phyloP scores from a whole-genome alignment of 139 green algal species.

The Chlamydomonas sp. region DNA sequence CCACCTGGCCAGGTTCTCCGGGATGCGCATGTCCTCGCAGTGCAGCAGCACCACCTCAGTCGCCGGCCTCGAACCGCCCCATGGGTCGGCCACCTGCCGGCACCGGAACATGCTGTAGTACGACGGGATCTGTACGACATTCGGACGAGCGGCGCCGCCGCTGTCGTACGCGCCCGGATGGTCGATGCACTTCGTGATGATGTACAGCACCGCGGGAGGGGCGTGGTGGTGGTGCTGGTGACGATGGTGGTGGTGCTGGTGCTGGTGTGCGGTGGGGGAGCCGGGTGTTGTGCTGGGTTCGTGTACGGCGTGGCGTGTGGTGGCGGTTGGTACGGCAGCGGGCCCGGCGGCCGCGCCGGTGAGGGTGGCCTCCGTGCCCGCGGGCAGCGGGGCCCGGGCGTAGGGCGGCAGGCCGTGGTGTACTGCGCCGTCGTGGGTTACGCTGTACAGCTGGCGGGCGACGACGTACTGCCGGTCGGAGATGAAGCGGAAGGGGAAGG shows the following conservation, averaged over 20 bases:
- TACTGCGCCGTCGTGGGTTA: conserved; percentile 22
- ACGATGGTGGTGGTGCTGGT: neutral
- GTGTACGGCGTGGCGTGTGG: neutral
- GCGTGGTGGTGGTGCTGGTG: neutral
- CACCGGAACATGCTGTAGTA: conserved; percentile 57
- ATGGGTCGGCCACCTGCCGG: conserved; percentile 58
- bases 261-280: too few relatives aligned
- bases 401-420: conserved; percentile 7
- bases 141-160: neutral
- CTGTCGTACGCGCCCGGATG: conserved; percentile 28
- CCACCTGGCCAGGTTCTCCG: conserved; percentile 59
- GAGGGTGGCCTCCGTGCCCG: too few relatives aligned
- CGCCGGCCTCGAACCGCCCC: conserved; percentile 52
- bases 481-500: conserved; percentile 85
- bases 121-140: conserved; percentile 33
- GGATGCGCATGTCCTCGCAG: conserved; percentile 79
- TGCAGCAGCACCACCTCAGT: conserved; percentile 79
- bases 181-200: conserved; percentile 31
- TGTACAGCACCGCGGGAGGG: conserved; percentile 2
- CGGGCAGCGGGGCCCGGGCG: too few relatives aligned
- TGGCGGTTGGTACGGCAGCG: neutral
- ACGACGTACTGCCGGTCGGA: conserved; percentile 83
- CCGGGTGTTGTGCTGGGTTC: too few relatives aligned
- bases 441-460: conserved; percentile 56
- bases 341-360: neutral